Base-by-base conservation (phyloP, 441 rosid species). In the Jatropha podagrica region DNA sequence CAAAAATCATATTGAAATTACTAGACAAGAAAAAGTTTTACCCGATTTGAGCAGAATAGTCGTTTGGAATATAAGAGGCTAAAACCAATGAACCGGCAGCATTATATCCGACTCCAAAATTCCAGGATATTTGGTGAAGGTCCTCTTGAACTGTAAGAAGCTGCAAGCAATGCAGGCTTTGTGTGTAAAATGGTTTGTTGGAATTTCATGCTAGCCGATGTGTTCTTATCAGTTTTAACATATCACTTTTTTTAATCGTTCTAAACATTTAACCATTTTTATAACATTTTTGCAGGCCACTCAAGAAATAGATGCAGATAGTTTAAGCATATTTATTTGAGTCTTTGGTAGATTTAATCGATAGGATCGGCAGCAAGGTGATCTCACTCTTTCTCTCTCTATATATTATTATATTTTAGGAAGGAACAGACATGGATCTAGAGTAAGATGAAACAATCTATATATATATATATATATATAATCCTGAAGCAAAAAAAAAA, bases 31-130 rank as follows among this genome's bases (percentile, higher is more conserved):
- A 3, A 66, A 79, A 4, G 13, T 81, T 76, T 8, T 27, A 2
- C 27, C 80, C 79, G n/a, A 59, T 75, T 38, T 0, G 9, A 12
- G 68, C 82, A 4, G 75, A 67, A 4, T 2, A 0, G 55, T 81
- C 89, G 75, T 71, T 82, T 4, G 90, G 88, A 83, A 90, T 83
- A 97, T 97, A 94, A 79, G 94, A 90, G 0, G 95, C 95, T 90
- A 96, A 85, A 74, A 94, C 90, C 72, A 73, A 81, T 27, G 88
- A 78, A 54, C 98, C 98, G 98, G 97, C 32, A 95, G 91, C 77
- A 94, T 84, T 77, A 91, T 49, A 69, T 94, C 93, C 0, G 97
- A 97, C 77, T 94, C 92, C 81, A 91, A 54, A 74, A 94, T 66
- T 72, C 83, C 90, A 0, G 95, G 85, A 65, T 69, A 78, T 81